phyloP scores from a whole-genome alignment of 768 basidiomycete species.

The Phanerochaete carnosa region DNA sequence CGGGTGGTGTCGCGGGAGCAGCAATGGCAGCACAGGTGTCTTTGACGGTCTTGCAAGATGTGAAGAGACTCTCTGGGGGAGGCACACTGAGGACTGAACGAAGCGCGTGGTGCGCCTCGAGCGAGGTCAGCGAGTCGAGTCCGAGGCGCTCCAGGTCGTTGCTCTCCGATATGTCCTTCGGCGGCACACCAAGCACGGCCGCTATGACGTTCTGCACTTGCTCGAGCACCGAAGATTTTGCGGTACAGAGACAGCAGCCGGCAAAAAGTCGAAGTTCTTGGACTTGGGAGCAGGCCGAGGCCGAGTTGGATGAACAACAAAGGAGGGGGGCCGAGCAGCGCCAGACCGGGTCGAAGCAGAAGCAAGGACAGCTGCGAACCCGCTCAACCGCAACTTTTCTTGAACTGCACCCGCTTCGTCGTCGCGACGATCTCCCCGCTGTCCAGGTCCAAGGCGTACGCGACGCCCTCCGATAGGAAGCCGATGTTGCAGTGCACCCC shows the following conservation, averaged over 20 bases:
- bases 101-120: slow-evolving; percentile 54
- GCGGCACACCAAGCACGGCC: slow-evolving; percentile 37
- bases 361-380: slow-evolving; percentile 29
- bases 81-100: slow-evolving; percentile 37
- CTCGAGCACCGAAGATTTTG: not conserved
- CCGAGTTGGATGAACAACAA: no score
- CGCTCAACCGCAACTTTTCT: slow-evolving; percentile 47
- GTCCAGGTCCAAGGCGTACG: slow-evolving; percentile 42
- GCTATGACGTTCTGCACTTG: slow-evolving; percentile 36
- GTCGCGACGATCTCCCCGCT: slow-evolving; percentile 45
- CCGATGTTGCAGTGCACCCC: slow-evolving; percentile 49
- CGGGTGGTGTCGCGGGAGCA: not conserved
- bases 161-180: slow-evolving; percentile 39
- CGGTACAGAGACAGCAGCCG: no score
- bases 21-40: slow-evolving; percentile 27
- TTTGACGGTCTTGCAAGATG: slow-evolving; percentile 35
- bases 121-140: slow-evolving; percentile 61
- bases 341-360: not conserved
- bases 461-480: slow-evolving; percentile 47
- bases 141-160: slow-evolving; percentile 49
- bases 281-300: not conserved
- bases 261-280: no score
- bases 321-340: not conserved
- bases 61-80: slow-evolving; percentile 45
- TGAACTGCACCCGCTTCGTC: slow-evolving; percentile 57